Conservation (phyloP, 306 rosid genomes). For the Fragaria vesca region DNA sequence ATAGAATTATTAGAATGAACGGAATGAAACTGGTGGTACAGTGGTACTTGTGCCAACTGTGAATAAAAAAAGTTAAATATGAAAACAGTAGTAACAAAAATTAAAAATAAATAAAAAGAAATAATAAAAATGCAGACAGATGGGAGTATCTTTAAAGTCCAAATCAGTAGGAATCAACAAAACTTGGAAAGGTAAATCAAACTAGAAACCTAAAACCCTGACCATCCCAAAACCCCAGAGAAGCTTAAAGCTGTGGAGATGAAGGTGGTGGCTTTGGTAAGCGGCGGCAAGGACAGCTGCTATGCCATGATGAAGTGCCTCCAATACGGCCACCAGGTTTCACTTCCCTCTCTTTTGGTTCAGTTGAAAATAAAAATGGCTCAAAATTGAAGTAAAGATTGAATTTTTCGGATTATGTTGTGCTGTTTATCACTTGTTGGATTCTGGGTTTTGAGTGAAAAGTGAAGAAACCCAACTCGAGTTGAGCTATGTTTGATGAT, state of each 20-base stretch:
- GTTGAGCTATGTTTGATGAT: background rate
- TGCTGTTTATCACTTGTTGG: background rate
- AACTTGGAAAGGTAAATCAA: background rate
- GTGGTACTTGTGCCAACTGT: too few species aligned
- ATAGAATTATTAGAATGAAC: too few species aligned
- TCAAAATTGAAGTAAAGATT: background rate
- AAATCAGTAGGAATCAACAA: background rate
- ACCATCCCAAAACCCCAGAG: background rate
- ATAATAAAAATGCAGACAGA: too few species aligned
- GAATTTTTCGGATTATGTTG: background rate
- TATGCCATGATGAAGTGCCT: constrained; percentile 84
- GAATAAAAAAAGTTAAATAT: too few species aligned
- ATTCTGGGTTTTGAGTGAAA: background rate
- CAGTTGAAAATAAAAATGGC: constrained; percentile 1
- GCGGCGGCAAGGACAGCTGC: constrained; percentile 98
- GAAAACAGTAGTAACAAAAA: too few species aligned
- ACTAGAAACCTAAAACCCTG: background rate
- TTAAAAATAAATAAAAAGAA: too few species aligned
- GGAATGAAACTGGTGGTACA: too few species aligned
- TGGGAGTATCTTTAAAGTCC: too few species aligned
- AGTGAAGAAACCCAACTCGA: background rate
- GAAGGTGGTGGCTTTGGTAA: constrained; percentile 91
- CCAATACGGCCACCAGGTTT: constrained; percentile 82
- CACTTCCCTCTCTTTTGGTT: background rate
- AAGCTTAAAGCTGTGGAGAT: constrained; percentile 28